Base-by-base conservation (phyloP, 768 basidiomycete genomes). In the Phanerochaete carnosa region DNA sequence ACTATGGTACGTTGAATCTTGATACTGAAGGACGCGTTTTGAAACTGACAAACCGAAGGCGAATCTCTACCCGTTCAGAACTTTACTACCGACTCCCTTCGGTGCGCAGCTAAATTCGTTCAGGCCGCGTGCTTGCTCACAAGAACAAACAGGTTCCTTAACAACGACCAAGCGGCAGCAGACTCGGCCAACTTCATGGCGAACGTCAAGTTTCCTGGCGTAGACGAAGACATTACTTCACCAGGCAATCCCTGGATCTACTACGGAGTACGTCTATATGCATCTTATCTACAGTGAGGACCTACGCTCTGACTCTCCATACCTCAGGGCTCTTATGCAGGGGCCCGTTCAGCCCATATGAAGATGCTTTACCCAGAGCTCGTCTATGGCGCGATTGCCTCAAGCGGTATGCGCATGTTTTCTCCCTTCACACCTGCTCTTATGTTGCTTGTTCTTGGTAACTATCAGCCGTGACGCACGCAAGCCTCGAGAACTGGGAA, bases 151-250 rank as follows among this genome's bases (percentile, higher is more conserved):
- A 92, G 92, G 23, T 98, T 89, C 83, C 80, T 99, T 54, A 90
- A 88, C 68, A 98, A 98, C 58, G 89, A 83, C 15, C 95, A 98
- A 69, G 81, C 95, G 2, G 83, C 92, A 1, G 90, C 91, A 5
- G 96, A 99, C 75, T 94, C 92, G 37, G 95, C 94, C 3, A 84
- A 90, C 73, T 97, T 99, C 69, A 94, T 97, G 84, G 77, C 81
- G 7, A 83, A 88, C 62, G 84, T 96, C 70, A 82, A 86, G 66
- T 89, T 95, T 65, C 73, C 79, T 7, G 89, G 85, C 1, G 83
- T 95, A 52, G 74, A 81, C 1, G 87, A 88, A 66, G 83, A 90
- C 67, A 67, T 93, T 64, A 89, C 88, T 19, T 82, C 92, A 12
- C 84, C 89, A 19, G 76, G 75, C 29, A 88, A 88, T 1, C 90